Evolutionary conservation across 2,329 filamentous ascomycete genomes (phyloP).

Genomic region (Biscogniauxia mediterranea): DNA sequence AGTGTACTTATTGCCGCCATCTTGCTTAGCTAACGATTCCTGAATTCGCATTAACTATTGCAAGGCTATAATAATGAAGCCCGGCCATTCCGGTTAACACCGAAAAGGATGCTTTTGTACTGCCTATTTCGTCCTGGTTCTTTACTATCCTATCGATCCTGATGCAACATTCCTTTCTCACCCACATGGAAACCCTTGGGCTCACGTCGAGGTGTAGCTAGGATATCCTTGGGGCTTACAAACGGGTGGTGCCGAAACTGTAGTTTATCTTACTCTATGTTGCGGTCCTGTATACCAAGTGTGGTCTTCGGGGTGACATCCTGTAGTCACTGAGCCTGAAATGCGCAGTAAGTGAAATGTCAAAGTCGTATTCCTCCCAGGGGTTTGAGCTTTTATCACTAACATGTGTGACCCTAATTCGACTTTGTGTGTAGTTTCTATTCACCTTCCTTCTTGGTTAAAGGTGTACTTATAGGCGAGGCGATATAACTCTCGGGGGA

Average conservation of each 20-base stretch:
- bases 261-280: background rate
- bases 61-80: background rate
- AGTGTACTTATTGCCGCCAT: background rate
- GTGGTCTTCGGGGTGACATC: background rate
- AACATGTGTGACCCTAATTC: background rate
- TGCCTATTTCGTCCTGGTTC: background rate
- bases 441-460: background rate
- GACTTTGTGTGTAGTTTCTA: background rate
- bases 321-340: background rate
- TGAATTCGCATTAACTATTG: background rate
- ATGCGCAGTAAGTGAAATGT: background rate
- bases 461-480: background rate
- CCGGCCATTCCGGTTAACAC: background rate
- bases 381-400: background rate
- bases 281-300: background rate
- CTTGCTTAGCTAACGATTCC: background rate
- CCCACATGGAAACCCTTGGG: background rate
- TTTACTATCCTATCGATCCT: background rate
- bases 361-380: background rate
- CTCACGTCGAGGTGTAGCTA: background rate
- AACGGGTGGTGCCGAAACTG: background rate
- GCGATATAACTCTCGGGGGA: background rate
- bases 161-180: background rate
- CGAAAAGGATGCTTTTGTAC: background rate
- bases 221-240: background rate